Conservation (phyloP, 352 stramenopile species). For the Pythium guiyangense region DNA sequence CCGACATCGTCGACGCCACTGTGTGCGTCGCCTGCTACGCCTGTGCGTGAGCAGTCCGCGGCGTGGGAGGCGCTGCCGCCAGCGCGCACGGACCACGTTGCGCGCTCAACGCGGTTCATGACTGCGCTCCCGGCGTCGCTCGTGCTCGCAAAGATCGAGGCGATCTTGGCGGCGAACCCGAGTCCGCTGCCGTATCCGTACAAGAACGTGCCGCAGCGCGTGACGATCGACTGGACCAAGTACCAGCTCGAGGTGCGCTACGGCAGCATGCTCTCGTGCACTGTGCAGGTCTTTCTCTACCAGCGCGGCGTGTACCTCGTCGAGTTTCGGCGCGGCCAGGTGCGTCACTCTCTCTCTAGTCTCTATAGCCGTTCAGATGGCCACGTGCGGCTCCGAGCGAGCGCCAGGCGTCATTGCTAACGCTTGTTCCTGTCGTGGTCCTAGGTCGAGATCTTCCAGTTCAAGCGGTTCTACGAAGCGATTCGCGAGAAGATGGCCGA, state of each 20-base stretch:
- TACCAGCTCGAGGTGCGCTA: constrained; percentile 74
- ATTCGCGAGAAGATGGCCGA: constrained; percentile 61
- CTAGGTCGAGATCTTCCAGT: constrained; percentile 84
- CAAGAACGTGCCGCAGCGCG: constrained; percentile 37
- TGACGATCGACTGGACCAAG: constrained; percentile 64
- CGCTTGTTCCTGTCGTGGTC: neutral
- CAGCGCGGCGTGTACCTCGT: constrained; percentile 78
- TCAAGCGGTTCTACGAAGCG: constrained; percentile 86
- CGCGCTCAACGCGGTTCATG: constrained; percentile 69
- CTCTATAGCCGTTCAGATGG: neutral
- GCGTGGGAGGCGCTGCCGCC: constrained; percentile 23
- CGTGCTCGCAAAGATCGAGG: constrained; percentile 64
- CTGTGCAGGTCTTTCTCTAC: constrained; percentile 78
- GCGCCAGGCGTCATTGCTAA: neutral
- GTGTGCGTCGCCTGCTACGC: neutral
- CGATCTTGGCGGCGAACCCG: constrained; percentile 34
- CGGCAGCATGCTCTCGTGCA: constrained; percentile 57
- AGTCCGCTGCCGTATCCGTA: constrained; percentile 43
- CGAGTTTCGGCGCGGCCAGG: constrained; percentile 73
- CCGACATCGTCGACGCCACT: constrained; percentile 9
- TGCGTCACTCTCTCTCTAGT: constrained; percentile 17
- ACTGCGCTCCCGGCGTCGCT: constrained; percentile 57
- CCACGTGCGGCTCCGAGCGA: no score
- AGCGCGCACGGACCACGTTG: constrained; percentile 58
- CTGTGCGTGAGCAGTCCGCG: constrained; percentile 1